Percentiles rank a stretch among this genome's conserved stretches.
phyloP scores from a whole-genome alignment of 2,329 filamentous ascomycete genomes.

The Fusarium tjaetaba region DNA sequence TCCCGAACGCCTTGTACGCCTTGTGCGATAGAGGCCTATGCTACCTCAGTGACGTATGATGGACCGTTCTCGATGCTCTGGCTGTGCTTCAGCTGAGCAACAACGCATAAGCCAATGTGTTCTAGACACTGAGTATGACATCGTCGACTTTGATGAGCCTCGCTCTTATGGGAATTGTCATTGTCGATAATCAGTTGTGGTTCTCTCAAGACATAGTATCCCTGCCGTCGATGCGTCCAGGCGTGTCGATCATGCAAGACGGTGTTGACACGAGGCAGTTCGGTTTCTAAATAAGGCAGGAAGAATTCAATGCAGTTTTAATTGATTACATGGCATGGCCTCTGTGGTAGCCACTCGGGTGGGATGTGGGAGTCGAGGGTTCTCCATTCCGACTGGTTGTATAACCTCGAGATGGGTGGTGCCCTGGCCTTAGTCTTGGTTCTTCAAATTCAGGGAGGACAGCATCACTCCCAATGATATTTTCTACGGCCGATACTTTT shows the following conservation, averaged over 20 bases:
- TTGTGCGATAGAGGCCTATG: slow-evolving; percentile 12
- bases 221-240: slow-evolving; percentile 25
- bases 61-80: slow-evolving; percentile 43
- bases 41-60: slow-evolving; percentile 39
- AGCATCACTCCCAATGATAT: background rate
- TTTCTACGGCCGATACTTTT: background rate
- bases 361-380: slow-evolving; percentile 5
- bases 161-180: background rate
- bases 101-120: slow-evolving; percentile 28
- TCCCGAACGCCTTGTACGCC: background rate
- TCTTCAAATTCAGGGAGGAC: background rate
- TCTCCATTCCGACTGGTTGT: slow-evolving; percentile 22
- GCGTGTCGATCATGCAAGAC: slow-evolving; percentile 29
- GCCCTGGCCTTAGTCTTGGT: background rate
- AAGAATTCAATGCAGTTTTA: slow-evolving; percentile 3
- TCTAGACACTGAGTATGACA: slow-evolving; percentile 21
- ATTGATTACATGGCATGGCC: slow-evolving; percentile 17
- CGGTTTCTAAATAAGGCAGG: slow-evolving; percentile 3
- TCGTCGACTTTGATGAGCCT: slow-evolving; percentile 17
- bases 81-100: slow-evolving; percentile 19
- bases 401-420: background rate
- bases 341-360: slow-evolving; percentile 1
- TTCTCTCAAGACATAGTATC: slow-evolving; percentile 3
- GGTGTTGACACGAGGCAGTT: slow-evolving; percentile 6
- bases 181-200: slow-evolving; percentile 5